A percentile compares a stretch with the other conserved stretches of the same genome.
Evolutionary conservation across 345 rosid species (phyloP).

Genomic region (Sisymbrium altissimum): DNA sequence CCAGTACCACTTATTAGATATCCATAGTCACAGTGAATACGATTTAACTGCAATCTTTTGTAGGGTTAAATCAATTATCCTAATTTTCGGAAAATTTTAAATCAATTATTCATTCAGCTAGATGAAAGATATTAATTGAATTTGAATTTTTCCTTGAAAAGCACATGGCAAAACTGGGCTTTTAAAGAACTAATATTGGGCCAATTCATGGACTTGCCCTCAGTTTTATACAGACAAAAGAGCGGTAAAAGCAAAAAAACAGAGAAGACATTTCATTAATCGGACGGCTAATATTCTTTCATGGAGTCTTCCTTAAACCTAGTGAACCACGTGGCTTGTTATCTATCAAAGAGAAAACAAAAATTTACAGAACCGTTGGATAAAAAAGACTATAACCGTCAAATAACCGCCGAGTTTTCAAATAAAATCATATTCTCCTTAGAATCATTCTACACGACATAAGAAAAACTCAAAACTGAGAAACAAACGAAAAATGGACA

Average conservation of each 20-base stretch:
- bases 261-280: neutral
- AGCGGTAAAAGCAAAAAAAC: no score
- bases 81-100: no score
- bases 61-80: no score
- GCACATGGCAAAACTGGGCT: neutral
- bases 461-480: neutral
- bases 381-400: neutral
- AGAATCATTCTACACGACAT: neutral
- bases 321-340: no score
- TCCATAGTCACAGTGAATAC: neutral
- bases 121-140: no score
- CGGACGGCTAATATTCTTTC: neutral
- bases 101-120: no score
- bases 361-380: neutral
- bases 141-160: no score
- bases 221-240: no score
- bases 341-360: neutral
- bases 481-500: constrained; percentile 39
- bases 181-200: neutral
- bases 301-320: no score
- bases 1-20: neutral
- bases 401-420: neutral
- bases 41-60: neutral
- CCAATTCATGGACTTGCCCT: neutral
- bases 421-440: neutral